Base-by-base conservation (phyloP, 805 yeast species). In the Saccharomycopsis sp. region DNA sequence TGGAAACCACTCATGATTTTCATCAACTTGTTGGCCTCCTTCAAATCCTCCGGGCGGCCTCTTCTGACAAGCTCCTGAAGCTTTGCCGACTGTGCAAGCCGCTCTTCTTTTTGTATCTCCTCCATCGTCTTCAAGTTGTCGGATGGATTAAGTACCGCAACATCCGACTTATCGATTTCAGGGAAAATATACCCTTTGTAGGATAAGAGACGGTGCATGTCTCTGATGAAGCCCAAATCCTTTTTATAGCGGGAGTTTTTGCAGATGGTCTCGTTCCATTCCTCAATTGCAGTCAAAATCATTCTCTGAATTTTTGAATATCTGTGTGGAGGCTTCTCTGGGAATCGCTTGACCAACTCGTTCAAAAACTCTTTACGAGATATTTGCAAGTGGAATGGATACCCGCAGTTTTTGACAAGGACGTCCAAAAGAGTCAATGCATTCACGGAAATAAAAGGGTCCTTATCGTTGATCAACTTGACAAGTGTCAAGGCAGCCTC, bases 1-100 rank as follows among this genome's bases (percentile, higher is more conserved):
- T 88, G 88, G 76, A 90, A 94, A 3, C 99, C 99, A 3, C 98
- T 96, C 97, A 94, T 91, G 64, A 94, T 83, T 70, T 92, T 91
- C 99, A 94, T 94, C 71, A 94, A 79, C 65, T 88, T 89, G 71
- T 94, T 94, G 50, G 99, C 99, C 71, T 94, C 99, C 65, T 86
- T 89, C 67, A 94, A 80, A 73, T 94, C 99, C 62, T 85, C 88
- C 4, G 99, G 98, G 70, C 89, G 87, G 48, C 98, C 99, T 66
- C 97, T 81, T 73, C 98, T 84, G 62, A 94, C 88, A 62, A 94
- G 79, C 71, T 94, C 99, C 73, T 94, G 99, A 63, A 94, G 79
- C 73, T 94, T 94, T 16, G 99, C 98, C 62, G 89, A 81, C 68
- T 91, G 97, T 1, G 95, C 97, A 53, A 90, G 77, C 58, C 89